These are phyloP conservation scores for Sindora glabra DNA, from an alignment of 306 rosid species.

Conservation along the genomic window DNA sequence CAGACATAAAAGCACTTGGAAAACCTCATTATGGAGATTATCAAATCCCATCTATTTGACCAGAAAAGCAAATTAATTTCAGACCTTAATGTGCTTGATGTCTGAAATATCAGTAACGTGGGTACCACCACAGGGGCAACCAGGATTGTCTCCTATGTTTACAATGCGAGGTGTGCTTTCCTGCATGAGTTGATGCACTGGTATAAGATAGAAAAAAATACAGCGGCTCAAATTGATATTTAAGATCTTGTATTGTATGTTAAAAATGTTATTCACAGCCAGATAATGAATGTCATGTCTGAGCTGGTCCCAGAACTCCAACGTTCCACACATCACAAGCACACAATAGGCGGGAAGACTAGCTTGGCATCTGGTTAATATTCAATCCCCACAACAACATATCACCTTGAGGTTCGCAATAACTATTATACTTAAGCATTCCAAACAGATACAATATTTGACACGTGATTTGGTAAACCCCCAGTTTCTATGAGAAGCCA, in stretches of 20 bases:
- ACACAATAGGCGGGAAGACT: not conserved
- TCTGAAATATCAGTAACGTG: constrained; percentile 65
- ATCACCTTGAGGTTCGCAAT: not conserved
- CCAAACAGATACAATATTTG: not conserved
- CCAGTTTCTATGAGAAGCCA: not conserved
- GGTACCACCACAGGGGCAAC: constrained; percentile 84
- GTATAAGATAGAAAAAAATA: not conserved
- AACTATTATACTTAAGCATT: not conserved
- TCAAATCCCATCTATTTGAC: not conserved
- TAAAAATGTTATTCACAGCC: not conserved
- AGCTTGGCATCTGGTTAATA: not conserved
- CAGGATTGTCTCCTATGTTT: constrained; percentile 43
- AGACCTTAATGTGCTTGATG: constrained; percentile 40
- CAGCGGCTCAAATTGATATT: not conserved
- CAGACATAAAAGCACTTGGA: not conserved
- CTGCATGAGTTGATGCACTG: constrained; percentile 30
- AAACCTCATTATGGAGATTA: not conserved
- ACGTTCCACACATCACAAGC: not conserved
- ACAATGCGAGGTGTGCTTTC: constrained; percentile 65
- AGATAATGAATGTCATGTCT: not conserved
- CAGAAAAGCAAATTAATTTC: constrained; percentile 10
- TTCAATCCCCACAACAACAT: not conserved
- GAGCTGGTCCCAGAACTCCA: not conserved
- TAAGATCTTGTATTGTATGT: not conserved
- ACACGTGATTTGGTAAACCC: not conserved